These are phyloP conservation scores for Parathielavia appendiculata DNA, from an alignment of 495 filamentous ascomycete species.

Conservation along the genomic window DNA sequence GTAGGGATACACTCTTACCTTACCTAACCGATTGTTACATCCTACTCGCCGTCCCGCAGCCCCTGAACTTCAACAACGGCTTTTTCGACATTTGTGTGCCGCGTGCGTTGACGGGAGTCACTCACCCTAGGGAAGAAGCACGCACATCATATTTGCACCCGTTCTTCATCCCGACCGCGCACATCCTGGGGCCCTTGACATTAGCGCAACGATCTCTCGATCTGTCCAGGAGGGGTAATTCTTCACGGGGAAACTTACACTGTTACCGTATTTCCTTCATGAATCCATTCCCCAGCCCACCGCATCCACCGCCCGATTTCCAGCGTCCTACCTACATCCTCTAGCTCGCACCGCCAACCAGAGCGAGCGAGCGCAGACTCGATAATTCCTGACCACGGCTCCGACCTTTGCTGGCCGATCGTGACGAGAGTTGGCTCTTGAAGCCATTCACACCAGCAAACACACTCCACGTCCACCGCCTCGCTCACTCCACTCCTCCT, in stretches of 20 bases:
- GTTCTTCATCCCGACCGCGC: constrained; percentile 2
- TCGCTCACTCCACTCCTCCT: constrained; percentile 7
- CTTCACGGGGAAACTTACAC: constrained; percentile 15
- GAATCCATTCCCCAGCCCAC: constrained; percentile 16
- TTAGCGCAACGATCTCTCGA: background rate
- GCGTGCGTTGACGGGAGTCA: background rate
- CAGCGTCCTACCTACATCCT: background rate
- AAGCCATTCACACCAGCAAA: constrained; percentile 23
- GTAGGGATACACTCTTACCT: too few species aligned
- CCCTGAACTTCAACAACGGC: constrained; percentile 23
- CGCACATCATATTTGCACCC: constrained; percentile 7
- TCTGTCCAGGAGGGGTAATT: constrained; percentile 4
- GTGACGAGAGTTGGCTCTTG: constrained; percentile 27
- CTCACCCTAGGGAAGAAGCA: background rate
- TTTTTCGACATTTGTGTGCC: constrained; percentile 11
- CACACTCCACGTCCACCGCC: constrained; percentile 11
- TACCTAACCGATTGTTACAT: constrained; percentile 13
- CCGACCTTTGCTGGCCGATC: constrained; percentile 12
- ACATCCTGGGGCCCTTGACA: background rate
- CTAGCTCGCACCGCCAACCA: constrained; percentile 5
- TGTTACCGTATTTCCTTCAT: constrained; percentile 15
- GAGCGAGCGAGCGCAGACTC: constrained; percentile 14
- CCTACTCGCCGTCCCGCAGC: constrained; percentile 10
- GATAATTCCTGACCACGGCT: constrained; percentile 3
- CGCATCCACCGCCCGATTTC: constrained; percentile 11